Evolutionary conservation across 208 protist genomes (phyloP).

Genomic region (Naegleria fowleri): DNA sequence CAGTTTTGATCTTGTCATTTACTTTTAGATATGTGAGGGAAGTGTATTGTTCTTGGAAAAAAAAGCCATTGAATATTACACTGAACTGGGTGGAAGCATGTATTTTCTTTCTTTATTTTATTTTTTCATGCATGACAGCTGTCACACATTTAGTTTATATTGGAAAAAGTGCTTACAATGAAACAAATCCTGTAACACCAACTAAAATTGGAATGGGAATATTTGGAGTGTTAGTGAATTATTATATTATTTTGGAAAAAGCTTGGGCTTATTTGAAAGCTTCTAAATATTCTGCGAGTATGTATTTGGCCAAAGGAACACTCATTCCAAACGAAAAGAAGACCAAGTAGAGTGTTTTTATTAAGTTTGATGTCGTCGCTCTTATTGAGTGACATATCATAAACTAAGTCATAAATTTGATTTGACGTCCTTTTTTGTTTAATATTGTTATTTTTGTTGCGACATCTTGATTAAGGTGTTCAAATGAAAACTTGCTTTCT

Average conservation of each 20-base stretch:
- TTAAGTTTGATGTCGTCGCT: no score
- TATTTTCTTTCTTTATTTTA: not conserved
- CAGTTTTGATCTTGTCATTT: not conserved
- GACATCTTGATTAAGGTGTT: no score
- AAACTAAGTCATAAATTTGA: no score
- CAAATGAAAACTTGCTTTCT: no score
- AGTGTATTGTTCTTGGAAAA: not conserved
- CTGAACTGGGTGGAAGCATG: not conserved
- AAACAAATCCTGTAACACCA: not conserved
- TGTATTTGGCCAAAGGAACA: not conserved
- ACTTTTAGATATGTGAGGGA: not conserved
- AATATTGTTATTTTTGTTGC: no score
- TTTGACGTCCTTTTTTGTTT: no score
- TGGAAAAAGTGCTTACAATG: not conserved
- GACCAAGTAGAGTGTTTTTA: no score
- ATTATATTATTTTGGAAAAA: not conserved
- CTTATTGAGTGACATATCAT: no score
- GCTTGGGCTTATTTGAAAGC: not conserved
- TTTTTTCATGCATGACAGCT: not conserved
- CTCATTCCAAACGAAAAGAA: not conserved
- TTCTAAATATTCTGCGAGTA: not conserved
- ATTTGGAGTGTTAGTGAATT: not conserved
- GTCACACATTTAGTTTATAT: not conserved
- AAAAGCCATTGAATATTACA: not conserved
- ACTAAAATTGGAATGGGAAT: not conserved